Percentiles rank a stretch among this genome's conserved stretches.
These are phyloP conservation scores for Knoxdaviesia proteae DNA, from an alignment of 2,329 filamentous ascomycete genomes.

Conservation along the genomic window DNA sequence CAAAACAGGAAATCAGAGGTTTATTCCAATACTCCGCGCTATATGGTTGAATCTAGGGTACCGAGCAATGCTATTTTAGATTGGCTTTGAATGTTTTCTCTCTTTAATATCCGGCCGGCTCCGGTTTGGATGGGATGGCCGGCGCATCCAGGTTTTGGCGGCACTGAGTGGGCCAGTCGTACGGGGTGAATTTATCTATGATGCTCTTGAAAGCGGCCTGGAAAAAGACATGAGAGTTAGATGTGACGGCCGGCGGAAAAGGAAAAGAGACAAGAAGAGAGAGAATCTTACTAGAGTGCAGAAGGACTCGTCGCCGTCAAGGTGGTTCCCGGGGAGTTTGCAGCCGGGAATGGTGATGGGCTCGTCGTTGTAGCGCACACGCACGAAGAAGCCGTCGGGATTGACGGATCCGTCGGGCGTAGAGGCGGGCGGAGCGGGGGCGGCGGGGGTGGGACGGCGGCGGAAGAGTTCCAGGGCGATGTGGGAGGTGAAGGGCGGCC, in stretches of 20 bases:
- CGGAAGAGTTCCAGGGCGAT: conserved; percentile 81
- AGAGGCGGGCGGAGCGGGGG: conserved; percentile 9
- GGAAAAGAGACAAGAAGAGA: background rate
- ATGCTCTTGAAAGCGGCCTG: conserved; percentile 79
- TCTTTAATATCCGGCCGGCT: conserved; percentile 27
- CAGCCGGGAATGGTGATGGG: conserved; percentile 71
- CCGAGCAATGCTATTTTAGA: no score
- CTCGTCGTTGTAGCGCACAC: conserved; percentile 76
- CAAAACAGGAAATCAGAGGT: background rate
- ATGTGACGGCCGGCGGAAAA: background rate
- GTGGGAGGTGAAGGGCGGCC: conserved; percentile 89
- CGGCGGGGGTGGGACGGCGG: conserved; percentile 13
- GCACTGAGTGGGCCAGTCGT: conserved; percentile 47
- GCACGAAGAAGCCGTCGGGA: conserved; percentile 57
- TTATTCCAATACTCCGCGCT: background rate
- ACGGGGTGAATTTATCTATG: conserved; percentile 74
- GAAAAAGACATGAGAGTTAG: background rate
- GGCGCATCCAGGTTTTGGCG: conserved; percentile 20
- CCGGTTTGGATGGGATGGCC: conserved; percentile 23
- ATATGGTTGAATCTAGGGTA: no score
- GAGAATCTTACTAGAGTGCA: conserved; percentile 53
- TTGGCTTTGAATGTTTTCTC: no score
- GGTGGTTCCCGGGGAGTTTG: conserved; percentile 53
- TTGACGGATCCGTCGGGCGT: conserved; percentile 6
- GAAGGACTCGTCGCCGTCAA: conserved; percentile 69